Base-by-base conservation (phyloP, 768 basidiomycete species). In the Lactifluus subvellereus region DNA sequence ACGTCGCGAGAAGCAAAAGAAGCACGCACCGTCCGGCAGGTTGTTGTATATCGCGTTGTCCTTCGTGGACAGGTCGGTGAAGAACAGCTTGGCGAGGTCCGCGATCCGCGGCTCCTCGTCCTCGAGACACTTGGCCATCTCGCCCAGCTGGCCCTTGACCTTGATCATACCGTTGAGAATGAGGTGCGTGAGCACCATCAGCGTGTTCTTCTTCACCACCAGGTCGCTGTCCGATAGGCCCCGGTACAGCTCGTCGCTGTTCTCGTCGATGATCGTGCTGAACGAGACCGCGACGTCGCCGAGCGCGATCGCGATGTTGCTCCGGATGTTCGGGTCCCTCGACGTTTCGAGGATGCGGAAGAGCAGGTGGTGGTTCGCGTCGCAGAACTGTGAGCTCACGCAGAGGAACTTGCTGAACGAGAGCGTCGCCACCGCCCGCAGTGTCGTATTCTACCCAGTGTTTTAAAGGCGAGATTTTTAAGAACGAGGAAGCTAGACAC, bases 41-140 rank as follows among this genome's bases (percentile, higher is more conserved):
- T 99, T 99, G 75, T 98, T 98, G 73, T 98, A 98, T 61, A 99
- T 95, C 7, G 95, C 97, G 72, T 99, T 99, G 69, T 98, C 97
- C 76, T 98, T 99, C 32, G 92, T 94, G 38, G 92, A 88, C 57
- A 99, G 76, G 71, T 98, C 95, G 22, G 85, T 89, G 79, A 99
- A 99, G 84, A 99, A 99, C 54, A 99, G 73, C 74, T 94, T 96
- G n/a, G 97, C 96, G 43, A 99, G 80, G 69, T 98, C 96, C 18
- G 90, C 84, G 62, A 99, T 89, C 14, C 96, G 76, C 51, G 80
- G 80, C 61, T 98, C 96, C 27, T 83, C 79, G 73, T 98, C 96
- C 76, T 98, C 94, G 7, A 98, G 76, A 72, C 97, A 98, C 75
- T 99, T 98, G n/a, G 96, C 97, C 96, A 99, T 98, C 80, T 99